Evolutionary conservation across 225 moss, liverwort and hornwort genomes (phyloP).

Genomic region (Thuidium tamariscinum): DNA sequence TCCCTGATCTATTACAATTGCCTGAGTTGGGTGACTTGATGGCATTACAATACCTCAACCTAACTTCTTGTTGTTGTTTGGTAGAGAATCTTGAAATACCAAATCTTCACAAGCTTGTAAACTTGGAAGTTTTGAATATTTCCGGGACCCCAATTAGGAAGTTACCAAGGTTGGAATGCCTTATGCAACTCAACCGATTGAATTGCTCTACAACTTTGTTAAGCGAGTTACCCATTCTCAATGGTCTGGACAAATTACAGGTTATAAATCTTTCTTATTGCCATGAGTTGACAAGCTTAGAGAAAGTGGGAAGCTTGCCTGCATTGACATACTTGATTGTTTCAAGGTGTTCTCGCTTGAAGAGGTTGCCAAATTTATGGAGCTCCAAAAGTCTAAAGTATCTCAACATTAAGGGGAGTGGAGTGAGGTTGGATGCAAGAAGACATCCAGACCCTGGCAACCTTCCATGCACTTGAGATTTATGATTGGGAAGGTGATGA

Average conservation of each 20-base stretch:
- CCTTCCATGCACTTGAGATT: not conserved
- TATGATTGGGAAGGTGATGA: not conserved
- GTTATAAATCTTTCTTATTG: rapidly evolving
- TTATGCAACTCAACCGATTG: not conserved
- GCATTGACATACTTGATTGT: not conserved
- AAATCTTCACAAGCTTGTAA: not conserved
- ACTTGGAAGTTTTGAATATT: not conserved
- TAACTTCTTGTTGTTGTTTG: rapidly evolving
- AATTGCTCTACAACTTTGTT: not conserved
- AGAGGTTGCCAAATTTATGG: not conserved
- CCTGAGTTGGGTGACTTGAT: not conserved
- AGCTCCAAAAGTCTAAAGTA: not conserved
- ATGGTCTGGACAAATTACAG: not conserved
- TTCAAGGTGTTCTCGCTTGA: not conserved
- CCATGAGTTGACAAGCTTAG: not conserved
- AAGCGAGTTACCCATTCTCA: not conserved
- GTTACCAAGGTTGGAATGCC: not conserved
- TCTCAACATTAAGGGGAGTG: not conserved
- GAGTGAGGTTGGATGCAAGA: not conserved
- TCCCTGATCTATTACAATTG: not conserved
- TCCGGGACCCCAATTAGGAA: not conserved
- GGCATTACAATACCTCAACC: not conserved
- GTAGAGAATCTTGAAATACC: not conserved
- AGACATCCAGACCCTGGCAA: not conserved
- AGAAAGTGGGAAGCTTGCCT: not conserved